A percentile compares a stretch with the other conserved stretches of the same genome.
These are phyloP conservation scores for Leucocoprinus leucothites DNA, from an alignment of 768 basidiomycete genomes.

Conservation along the genomic window DNA sequence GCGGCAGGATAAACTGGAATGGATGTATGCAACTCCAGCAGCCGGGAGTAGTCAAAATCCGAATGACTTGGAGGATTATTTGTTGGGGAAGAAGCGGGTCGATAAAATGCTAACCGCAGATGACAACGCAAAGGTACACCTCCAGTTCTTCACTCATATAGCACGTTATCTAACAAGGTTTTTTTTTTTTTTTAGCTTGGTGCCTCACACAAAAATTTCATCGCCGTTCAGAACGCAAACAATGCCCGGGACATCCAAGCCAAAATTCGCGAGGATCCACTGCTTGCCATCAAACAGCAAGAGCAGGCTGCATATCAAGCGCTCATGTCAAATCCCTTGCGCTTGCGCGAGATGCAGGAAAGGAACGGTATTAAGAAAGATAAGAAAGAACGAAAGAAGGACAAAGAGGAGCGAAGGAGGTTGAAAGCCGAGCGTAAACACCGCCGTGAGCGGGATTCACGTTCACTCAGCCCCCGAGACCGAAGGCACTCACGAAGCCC, in stretches of 20 bases:
- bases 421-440: constrained; percentile 38
- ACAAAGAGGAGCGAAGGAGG: constrained; percentile 44
- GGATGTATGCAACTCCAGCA: constrained; percentile 99
- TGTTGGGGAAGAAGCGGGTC: constrained; percentile 96
- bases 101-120: constrained; percentile 93
- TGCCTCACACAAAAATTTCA: constrained; percentile 88
- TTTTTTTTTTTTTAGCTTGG: constrained; percentile 56
- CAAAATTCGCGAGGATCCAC: constrained; percentile 95
- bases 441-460: constrained; percentile 23
- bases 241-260: constrained; percentile 81
- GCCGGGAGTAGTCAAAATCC: constrained; percentile 82
- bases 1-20: constrained; percentile 90
- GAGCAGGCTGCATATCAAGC: constrained; percentile 92
- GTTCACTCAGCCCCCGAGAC: constrained; percentile 14
- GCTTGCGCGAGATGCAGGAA: constrained; percentile 77
- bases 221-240: constrained; percentile 94
- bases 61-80: constrained; percentile 94
- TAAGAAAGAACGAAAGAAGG: constrained; percentile 58
- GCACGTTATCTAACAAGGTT: background rate
- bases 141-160: background rate
- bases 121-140: constrained; percentile 80
- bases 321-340: constrained; percentile 81
- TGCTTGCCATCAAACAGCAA: constrained; percentile 97
- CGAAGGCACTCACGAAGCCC: constrained; percentile 14
- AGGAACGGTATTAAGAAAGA: constrained; percentile 82